Conservation (phyloP, 2,329 filamentous ascomycete genomes). For the Penicillium sp. region DNA sequence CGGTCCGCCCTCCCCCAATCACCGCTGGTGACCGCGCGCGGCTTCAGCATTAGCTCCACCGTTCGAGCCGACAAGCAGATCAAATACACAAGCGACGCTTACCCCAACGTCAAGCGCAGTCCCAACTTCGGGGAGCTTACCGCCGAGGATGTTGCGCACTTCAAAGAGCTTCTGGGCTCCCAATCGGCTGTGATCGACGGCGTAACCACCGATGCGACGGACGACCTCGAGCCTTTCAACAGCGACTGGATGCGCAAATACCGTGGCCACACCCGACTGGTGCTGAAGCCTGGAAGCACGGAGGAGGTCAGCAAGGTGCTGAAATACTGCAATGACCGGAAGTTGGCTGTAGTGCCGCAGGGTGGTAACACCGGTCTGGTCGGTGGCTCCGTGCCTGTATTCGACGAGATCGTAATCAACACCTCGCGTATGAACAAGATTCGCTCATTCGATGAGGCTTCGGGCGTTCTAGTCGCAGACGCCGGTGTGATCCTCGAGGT, state of each 20-base stretch:
- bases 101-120: conserved; percentile 74
- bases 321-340: conserved; percentile 90
- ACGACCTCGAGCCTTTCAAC: conserved; percentile 89
- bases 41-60: conserved; percentile 29
- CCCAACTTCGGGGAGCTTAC: conserved; percentile 65
- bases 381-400: conserved; percentile 91
- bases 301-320: conserved; percentile 87
- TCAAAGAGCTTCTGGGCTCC: conserved; percentile 72
- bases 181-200: conserved; percentile 80
- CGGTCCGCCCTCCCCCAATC: conserved; percentile 22
- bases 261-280: conserved; percentile 78
- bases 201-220: conserved; percentile 64
- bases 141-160: conserved; percentile 72
- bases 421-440: conserved; percentile 87
- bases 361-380: conserved; percentile 96
- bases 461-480: conserved; percentile 82
- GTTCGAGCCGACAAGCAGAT: conserved; percentile 36
- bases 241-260: conserved; percentile 99
- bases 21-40: conserved; percentile 20
- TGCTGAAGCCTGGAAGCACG: conserved; percentile 77
- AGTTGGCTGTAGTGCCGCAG: conserved; percentile 90
- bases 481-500: conserved; percentile 87
- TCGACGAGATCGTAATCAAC: conserved; percentile 95
- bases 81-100: conserved; percentile 77
- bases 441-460: conserved; percentile 85